phyloP scores from a whole-genome alignment of 2,329 filamentous ascomycete species.

The Colletotrichum lini region DNA sequence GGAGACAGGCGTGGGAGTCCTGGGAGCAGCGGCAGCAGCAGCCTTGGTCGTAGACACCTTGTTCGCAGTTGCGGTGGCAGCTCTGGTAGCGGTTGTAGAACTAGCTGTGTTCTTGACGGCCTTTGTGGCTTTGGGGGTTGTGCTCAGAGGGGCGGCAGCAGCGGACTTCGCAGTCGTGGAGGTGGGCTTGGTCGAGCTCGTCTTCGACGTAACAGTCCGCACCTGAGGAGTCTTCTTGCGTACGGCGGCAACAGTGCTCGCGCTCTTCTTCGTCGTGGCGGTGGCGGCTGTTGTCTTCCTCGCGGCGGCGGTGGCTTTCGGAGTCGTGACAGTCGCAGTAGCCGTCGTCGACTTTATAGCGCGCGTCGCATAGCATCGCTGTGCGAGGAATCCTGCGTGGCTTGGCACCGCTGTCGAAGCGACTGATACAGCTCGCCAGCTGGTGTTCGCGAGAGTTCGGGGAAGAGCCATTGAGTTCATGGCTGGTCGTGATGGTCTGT shows the following conservation, averaged over 20 bases:
- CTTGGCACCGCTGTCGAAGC: background rate
- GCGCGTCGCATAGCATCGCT: conserved; percentile 40
- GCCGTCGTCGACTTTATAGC: conserved; percentile 17
- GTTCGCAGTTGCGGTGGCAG: background rate
- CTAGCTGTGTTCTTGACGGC: conserved; percentile 25
- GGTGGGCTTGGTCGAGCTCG: conserved; percentile 8
- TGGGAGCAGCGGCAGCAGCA: conserved; percentile 1
- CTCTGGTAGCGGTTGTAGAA: background rate
- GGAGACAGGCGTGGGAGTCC: background rate
- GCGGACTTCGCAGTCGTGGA: background rate
- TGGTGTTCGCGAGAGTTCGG: conserved; percentile 22
- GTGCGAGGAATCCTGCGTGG: conserved; percentile 17
- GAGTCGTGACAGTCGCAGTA: conserved; percentile 7
- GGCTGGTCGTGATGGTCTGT: background rate
- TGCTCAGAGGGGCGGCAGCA: conserved; percentile 5
- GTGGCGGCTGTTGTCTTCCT: conserved; percentile 21
- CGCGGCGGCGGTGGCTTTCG: conserved; percentile 6
- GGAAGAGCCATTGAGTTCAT: conserved; percentile 32
- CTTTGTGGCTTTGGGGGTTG: conserved; percentile 11
- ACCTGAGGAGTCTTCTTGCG: conserved; percentile 15
- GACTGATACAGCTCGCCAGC: conserved; percentile 19
- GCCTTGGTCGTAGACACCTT: conserved; percentile 19
- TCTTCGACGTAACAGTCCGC: conserved; percentile 2
- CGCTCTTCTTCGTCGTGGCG: conserved; percentile 34
- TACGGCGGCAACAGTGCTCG: conserved; percentile 29